Evolutionary conservation across 164 flowering plant genomes (phyloP), one percentile per base, ranked within the genome.

Genomic region (Macadamia tetraphylla): DNA sequence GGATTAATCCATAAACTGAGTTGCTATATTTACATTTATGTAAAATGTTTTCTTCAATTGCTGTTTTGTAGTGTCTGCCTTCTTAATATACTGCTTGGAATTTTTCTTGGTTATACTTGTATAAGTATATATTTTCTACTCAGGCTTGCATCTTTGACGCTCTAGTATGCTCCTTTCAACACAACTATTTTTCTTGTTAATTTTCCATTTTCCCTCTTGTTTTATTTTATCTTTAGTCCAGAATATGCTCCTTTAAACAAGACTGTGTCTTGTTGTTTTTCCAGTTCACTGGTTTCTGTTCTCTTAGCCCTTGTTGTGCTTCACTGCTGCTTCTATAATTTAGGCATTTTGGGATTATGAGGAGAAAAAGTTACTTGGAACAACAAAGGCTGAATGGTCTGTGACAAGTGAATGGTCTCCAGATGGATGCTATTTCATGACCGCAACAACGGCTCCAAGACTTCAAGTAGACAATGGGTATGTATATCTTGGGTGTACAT

Each of bases 321-420:
- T 29, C 42, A 17, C 0, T 58, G 30, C 43, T 60, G 44, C 44
- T 1, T 60, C n/a, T 5, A 10, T 30, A 59, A 32, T 60, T 52
- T 76, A 95, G 99, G 97, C 85, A 46, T 95, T 95, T 73, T 95
- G 99, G 99, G 99, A 92, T 60, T 87, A 83, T 58, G 58, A 51
- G 8, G 93, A 89, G 69, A 89, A 92, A 81, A 91, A 84, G 64
- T 77, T 83, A 74, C 82, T 95, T 67, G 92, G 87, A 67, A 77
- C 82, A 56, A 84, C 96, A 14, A 92, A 80, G 78, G 91, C 99
- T 69, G 99, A 95, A 73, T 85, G 85, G 64, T 95, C 99, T 56
- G 99, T 95, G 60, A 81, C 94, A 29, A 89, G 98, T 77, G 99
- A 95, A 74, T 95, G 99, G 99, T 92, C 99, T 29, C 92, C 99